Evolutionary conservation across 148 eudicot genomes (phyloP).

Genomic region (Salicornia ramosissima): DNA sequence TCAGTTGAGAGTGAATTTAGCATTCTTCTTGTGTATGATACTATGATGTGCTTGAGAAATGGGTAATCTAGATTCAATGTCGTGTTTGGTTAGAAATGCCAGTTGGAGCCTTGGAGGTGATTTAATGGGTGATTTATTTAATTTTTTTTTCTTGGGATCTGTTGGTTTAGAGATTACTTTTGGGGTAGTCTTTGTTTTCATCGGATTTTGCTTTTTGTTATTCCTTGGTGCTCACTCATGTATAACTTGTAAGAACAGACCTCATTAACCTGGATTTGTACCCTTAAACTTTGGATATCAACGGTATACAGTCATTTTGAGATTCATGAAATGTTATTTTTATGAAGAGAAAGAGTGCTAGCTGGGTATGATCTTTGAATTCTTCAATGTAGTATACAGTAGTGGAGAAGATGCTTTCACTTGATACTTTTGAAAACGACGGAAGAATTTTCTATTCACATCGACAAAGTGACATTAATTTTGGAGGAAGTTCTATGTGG

Average conservation of each 20-base stretch:
- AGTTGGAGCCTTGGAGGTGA: neutral
- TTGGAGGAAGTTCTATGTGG: too few species aligned
- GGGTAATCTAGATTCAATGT: neutral
- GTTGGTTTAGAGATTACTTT: neutral
- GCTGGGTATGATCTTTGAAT: neutral
- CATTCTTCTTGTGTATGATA: too few species aligned
- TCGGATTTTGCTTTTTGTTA: too few species aligned
- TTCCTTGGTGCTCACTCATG: neutral
- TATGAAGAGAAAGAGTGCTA: neutral
- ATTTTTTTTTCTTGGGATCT: neutral
- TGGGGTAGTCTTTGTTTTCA: neutral
- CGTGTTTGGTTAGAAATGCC: neutral
- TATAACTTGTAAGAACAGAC: too few species aligned
- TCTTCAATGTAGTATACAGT: too few species aligned
- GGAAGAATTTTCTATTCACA: too few species aligned
- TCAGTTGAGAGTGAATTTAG: too few species aligned
- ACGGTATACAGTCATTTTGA: neutral
- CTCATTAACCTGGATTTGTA: too few species aligned
- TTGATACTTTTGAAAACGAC: too few species aligned
- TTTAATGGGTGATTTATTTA: neutral
- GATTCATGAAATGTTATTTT: neutral
- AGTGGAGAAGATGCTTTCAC: too few species aligned
- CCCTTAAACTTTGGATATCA: too few species aligned
- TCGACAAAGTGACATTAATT: too few species aligned
- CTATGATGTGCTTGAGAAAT: neutral